Evolutionary conservation across 768 basidiomycete species (phyloP).

Genomic region (Lanmaoa pseudosensibilis): DNA sequence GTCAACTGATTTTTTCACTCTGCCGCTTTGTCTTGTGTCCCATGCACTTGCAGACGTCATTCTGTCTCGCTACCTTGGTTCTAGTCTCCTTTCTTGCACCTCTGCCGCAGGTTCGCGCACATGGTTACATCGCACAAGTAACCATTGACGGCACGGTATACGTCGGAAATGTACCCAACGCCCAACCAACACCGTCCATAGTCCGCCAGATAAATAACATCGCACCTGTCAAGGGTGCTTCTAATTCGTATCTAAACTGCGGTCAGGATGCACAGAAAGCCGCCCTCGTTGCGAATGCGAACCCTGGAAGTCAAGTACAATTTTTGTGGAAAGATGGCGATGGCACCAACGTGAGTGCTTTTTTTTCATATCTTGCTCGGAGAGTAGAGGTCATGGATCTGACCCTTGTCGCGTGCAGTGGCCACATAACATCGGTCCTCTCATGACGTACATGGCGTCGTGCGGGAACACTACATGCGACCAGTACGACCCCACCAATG

Average conservation of each 20-base stretch:
- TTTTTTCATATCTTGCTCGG: not conserved
- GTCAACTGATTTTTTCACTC: not conserved
- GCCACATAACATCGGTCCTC: constrained; percentile 63
- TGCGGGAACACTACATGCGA: constrained; percentile 60
- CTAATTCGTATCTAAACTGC: constrained; percentile 58
- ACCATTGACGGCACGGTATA: constrained; percentile 46
- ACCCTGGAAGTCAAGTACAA: constrained; percentile 55
- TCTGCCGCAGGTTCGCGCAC: constrained; percentile 34
- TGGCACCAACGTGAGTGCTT: constrained; percentile 33
- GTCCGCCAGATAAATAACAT: constrained; percentile 46
- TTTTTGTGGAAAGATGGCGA: constrained; percentile 58
- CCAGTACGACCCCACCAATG: constrained; percentile 54
- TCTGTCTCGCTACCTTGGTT: not conserved
- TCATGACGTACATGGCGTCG: constrained; percentile 72
- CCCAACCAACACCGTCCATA: constrained; percentile 39
- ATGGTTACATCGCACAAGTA: constrained; percentile 45
- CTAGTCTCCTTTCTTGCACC: constrained; percentile 12
- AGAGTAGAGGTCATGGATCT: not conserved
- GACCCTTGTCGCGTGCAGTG: constrained; percentile 33
- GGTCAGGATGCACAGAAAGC: constrained; percentile 55
- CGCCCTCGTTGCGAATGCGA: constrained; percentile 50
- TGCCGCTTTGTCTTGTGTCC: not conserved
- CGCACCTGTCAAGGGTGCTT: constrained; percentile 55
- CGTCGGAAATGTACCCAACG: constrained; percentile 43
- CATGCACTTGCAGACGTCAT: constrained; percentile 7